These are phyloP conservation scores for Colletotrichum tropicicola DNA, from an alignment of 2,329 filamentous ascomycete species.

Conservation along the genomic window DNA sequence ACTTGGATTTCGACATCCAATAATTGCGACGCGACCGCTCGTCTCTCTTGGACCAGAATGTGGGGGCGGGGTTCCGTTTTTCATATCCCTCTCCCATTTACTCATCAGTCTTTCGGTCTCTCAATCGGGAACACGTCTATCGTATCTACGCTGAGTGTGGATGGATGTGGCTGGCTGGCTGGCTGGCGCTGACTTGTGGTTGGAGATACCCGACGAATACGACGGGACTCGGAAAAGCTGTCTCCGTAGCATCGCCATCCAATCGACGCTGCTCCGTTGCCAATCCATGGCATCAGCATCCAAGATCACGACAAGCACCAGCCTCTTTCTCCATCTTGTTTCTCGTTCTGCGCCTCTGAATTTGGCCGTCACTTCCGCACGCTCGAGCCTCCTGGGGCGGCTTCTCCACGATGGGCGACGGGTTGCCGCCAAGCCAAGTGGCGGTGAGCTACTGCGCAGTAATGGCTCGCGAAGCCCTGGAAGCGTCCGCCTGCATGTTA, in stretches of 20 bases:
- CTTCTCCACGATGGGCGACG: neutral
- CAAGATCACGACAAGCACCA: too few relatives aligned
- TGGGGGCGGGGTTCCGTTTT: neutral
- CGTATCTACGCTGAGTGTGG: too few relatives aligned
- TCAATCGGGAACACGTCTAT: neutral
- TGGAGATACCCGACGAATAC: neutral
- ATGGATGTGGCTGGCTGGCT: too few relatives aligned
- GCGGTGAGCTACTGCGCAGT: slow-evolving; percentile 24
- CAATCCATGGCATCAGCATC: neutral
- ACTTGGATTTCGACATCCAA: neutral
- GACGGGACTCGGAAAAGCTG: neutral
- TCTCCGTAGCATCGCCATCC: neutral
- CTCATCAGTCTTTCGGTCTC: neutral
- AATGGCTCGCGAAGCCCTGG: slow-evolving; percentile 11
- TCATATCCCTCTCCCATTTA: neutral
- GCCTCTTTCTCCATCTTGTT: neutral
- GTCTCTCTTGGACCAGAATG: too few relatives aligned
- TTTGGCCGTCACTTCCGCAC: neutral
- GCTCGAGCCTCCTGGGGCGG: slow-evolving; percentile 2
- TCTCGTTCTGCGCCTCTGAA: neutral
- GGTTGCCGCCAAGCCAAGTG: slow-evolving; percentile 26
- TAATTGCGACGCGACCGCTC: neutral
- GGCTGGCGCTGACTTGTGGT: slow-evolving; percentile 5
- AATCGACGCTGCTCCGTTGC: neutral
- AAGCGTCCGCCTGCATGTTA: slow-evolving; percentile 4